phyloP scores from a whole-genome alignment of 345 rosid genomes.

The Ceriops zippeliana region DNA sequence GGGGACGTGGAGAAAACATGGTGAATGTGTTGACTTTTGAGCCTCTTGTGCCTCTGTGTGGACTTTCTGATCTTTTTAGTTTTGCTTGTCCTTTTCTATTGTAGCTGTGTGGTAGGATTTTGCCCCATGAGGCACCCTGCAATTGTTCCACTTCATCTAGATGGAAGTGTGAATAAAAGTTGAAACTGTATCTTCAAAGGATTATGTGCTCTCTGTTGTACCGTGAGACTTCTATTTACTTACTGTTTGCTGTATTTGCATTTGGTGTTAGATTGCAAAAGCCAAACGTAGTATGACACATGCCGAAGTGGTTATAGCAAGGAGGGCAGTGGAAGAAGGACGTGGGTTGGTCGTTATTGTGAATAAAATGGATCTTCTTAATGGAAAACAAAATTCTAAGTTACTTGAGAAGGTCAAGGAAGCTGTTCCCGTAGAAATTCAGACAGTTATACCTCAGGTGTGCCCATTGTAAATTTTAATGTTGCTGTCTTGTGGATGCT shows the following conservation, averaged over 20 bases:
- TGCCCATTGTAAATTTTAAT: constrained; percentile 3
- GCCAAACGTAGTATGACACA: constrained; percentile 81
- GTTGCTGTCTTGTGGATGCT: no score
- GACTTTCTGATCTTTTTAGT: neutral
- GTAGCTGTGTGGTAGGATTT: no score
- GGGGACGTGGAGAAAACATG: no score
- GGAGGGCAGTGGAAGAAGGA: constrained; percentile 94
- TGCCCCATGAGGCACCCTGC: no score
- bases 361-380: constrained; percentile 92
- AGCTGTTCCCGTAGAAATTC: constrained; percentile 92
- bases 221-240: neutral
- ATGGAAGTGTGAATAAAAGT: neutral
- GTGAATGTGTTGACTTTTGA: no score
- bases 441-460: constrained; percentile 93
- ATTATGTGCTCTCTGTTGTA: neutral
- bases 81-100: no score
- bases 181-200: constrained; percentile 1
- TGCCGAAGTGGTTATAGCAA: constrained; percentile 92
- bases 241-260: constrained; percentile 4
- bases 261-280: constrained; percentile 55
- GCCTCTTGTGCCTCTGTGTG: neutral
- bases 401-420: constrained; percentile 67
- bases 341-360: constrained; percentile 84
- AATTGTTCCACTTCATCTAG: no score
- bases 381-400: constrained; percentile 48